Conservation (phyloP, 140 eudicot genomes). For the Oenanthe javanica region DNA sequence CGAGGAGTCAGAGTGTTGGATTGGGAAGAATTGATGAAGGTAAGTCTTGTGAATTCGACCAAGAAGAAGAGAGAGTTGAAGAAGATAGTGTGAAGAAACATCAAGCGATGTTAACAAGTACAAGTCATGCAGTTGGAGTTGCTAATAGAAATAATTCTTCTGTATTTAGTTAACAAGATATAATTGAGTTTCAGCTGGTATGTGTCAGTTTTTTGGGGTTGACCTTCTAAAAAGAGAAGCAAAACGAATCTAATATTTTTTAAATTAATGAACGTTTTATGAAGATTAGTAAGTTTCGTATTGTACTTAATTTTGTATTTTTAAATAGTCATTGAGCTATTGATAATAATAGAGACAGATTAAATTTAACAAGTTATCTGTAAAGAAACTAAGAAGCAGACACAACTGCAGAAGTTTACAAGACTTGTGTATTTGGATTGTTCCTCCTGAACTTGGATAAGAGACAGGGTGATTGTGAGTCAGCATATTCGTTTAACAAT, state of each 20-base stretch:
- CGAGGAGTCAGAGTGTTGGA: constrained; percentile 36
- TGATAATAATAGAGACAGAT: not conserved
- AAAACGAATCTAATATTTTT: not conserved
- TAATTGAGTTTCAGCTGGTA: no score
- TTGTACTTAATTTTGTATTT: no score
- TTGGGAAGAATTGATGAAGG: constrained; percentile 45
- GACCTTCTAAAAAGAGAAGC: no score
- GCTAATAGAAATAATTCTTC: not conserved
- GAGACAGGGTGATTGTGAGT: no score
- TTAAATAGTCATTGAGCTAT: no score
- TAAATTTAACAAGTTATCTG: no score
- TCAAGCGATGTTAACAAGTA: not conserved
- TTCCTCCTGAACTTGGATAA: not conserved
- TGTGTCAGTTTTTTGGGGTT: no score
- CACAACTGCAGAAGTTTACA: no score
- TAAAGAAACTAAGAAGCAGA: no score
- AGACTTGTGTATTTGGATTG: not conserved
- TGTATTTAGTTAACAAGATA: no score
- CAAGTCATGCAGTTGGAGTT: constrained; percentile 1
- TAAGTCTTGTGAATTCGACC: constrained; percentile 17
- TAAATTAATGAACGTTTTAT: no score
- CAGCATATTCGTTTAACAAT: no score
- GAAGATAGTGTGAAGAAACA: not conserved
- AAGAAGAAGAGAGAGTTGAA: constrained; percentile 13
- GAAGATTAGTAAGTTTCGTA: not conserved